phyloP scores from a whole-genome alignment of 805 yeast species.

The Yarrowia phangngaensis region DNA sequence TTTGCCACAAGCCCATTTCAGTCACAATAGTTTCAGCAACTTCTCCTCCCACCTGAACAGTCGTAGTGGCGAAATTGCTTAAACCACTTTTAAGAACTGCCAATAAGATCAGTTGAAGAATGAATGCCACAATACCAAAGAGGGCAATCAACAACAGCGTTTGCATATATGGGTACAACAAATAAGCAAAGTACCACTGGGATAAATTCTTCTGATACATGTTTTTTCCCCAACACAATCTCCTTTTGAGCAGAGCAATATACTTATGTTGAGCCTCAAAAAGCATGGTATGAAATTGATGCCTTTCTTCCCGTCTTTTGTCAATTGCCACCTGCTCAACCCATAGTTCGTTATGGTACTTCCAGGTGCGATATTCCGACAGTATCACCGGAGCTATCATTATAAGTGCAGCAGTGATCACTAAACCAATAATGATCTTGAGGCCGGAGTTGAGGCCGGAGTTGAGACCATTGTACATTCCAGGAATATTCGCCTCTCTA shows the following conservation, averaged over 20 bases:
- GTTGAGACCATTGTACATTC: background rate
- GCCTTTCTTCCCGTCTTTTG: background rate
- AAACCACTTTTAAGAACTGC: slow-evolving; percentile 6
- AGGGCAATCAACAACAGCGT: background rate
- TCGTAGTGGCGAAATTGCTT: background rate
- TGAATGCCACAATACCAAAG: slow-evolving; percentile 1
- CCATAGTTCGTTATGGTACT: slow-evolving; percentile 10
- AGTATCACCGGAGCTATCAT: background rate
- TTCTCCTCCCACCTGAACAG: slow-evolving; percentile 7
- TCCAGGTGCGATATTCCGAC: slow-evolving; percentile 16
- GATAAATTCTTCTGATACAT: slow-evolving; percentile 1
- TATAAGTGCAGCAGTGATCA: background rate
- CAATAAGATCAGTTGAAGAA: background rate
- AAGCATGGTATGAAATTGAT: background rate
- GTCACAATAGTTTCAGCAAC: slow-evolving; percentile 2
- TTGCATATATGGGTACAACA: slow-evolving; percentile 24
- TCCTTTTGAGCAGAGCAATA: slow-evolving; percentile 41
- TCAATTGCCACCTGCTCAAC: background rate
- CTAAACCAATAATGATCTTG: background rate
- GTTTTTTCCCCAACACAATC: slow-evolving; percentile 3
- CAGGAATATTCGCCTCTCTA: slow-evolving; percentile 2
- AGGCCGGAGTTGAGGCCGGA: slow-evolving; percentile 4
- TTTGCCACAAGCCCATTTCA: slow-evolving; percentile 13
- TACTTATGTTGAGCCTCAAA: slow-evolving; percentile 10
- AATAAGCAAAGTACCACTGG: slow-evolving; percentile 16